Base-by-base conservation (phyloP, 2,329 filamentous ascomycete species). In the Sporothrix humicola region DNA sequence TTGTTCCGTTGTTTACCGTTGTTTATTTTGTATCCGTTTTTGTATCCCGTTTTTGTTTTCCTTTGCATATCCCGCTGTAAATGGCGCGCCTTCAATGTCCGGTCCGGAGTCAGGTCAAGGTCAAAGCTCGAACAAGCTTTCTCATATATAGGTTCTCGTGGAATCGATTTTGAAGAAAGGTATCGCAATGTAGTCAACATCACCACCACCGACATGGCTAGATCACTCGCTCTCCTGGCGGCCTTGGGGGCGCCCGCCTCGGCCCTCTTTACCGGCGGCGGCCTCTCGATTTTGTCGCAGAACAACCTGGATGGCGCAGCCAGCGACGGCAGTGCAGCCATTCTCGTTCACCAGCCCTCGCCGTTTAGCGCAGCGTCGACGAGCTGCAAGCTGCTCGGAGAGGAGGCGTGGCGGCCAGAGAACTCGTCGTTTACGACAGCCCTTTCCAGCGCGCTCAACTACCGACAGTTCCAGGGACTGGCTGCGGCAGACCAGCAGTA, bases 341-440 rank as follows among this genome's bases (percentile, higher is more conserved):
- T 76, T 46, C 74, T 76, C 3, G 72, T 76, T 23, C 76, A 76
- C 52, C 73, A 74, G 63, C 72, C 66, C 15, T 66, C 72, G 1
- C 70, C 48, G 3, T 74, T 74, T 15, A 37, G 26, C 4, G 63
- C 71, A 1, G 73, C 75, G 2, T 44, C 54, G n/a, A 74, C 69
- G 1, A 71, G 63, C 31, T 76, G 76, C 65, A 69, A 26, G n/a
- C 72, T 75, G 20, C 72, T 76, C 13, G 73, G 76, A n/a, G 74
- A 74, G 56, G 26, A 44, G 15, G 71, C 59, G n/a, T 76, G 79
- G 79, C 75, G 74, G 56, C 78, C 78, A 0, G 76, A 77, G 56
- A 74, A 46, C 12, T 58, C 76, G 13, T 52, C 74, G 46, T 79
- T 79, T 72, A 50, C 74, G 0, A 50, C 71, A 0, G 71, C 74